These are phyloP conservation scores for Aspergillus arachidicola DNA, from an alignment of 2,329 filamentous ascomycete species.

Conservation along the genomic window DNA sequence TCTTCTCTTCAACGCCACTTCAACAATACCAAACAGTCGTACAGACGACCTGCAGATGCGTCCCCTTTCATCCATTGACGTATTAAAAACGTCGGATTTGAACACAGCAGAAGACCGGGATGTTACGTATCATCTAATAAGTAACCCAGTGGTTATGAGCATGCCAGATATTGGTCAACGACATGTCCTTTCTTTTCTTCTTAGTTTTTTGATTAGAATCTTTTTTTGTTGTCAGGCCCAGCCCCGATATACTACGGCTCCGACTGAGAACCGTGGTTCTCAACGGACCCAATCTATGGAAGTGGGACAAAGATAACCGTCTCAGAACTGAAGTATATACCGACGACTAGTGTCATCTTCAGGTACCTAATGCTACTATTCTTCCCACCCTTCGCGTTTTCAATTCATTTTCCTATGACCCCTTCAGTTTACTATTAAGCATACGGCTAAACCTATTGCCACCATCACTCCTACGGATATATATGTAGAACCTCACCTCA, in stretches of 20 bases:
- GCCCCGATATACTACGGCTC: background rate
- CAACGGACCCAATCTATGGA: constrained; percentile 4
- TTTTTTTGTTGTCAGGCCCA: background rate
- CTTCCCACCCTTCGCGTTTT: background rate
- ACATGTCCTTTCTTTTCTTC: background rate
- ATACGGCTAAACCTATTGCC: background rate
- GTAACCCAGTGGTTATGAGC: background rate
- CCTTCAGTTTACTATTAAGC: background rate
- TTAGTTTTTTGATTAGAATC: background rate
- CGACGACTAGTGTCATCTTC: constrained; percentile 3
- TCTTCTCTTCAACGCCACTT: background rate
- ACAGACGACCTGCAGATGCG: background rate
- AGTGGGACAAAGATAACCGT: background rate
- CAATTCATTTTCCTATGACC: background rate
- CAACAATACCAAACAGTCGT: background rate
- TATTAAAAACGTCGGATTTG: background rate
- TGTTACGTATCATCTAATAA: background rate
- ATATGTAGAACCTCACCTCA: background rate
- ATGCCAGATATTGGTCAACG: background rate
- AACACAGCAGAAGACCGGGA: background rate
- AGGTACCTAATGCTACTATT: background rate
- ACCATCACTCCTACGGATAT: background rate
- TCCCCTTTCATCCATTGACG: background rate
- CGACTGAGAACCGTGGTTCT: background rate
- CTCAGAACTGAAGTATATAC: background rate